Percentiles rank a stretch among this genome's conserved stretches.
Evolutionary conservation across 345 rosid species (phyloP).

Genomic region (Ailanthus altissimus): DNA sequence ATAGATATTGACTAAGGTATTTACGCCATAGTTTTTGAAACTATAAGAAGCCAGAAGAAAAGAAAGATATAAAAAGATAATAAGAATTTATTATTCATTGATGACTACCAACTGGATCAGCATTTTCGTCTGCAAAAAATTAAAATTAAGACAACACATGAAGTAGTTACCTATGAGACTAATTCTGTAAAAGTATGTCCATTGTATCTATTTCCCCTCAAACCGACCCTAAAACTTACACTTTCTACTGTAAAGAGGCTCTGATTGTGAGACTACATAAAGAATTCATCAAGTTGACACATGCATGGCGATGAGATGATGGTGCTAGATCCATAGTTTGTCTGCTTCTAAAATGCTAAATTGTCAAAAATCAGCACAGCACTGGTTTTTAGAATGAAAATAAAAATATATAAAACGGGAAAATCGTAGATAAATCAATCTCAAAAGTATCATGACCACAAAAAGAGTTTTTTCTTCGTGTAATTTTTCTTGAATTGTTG

Average conservation of each 20-base stretch:
- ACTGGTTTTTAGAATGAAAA: no score
- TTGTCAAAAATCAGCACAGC: no score
- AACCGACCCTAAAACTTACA: not conserved
- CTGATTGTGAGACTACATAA: not conserved
- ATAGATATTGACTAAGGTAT: not conserved
- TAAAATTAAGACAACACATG: no score
- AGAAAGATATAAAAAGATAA: no score
- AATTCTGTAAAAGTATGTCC: not conserved
- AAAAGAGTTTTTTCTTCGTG: no score
- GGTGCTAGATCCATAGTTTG: not conserved
- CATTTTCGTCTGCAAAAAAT: not conserved
- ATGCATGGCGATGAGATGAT: not conserved
- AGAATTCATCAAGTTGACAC: not conserved
- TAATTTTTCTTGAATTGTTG: no score
- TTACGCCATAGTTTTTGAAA: no score
- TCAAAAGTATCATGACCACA: no score
- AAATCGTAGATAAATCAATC: no score
- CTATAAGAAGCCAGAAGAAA: no score
- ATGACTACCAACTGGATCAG: not conserved
- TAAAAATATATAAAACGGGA: no score
- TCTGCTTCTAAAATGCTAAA: not conserved
- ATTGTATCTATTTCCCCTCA: not conserved
- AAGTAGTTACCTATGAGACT: not conserved
- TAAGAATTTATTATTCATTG: no score
- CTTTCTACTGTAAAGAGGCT: not conserved